Conservation (phyloP, 352 stramenopile species). For the Globisporangium emineosum region DNA sequence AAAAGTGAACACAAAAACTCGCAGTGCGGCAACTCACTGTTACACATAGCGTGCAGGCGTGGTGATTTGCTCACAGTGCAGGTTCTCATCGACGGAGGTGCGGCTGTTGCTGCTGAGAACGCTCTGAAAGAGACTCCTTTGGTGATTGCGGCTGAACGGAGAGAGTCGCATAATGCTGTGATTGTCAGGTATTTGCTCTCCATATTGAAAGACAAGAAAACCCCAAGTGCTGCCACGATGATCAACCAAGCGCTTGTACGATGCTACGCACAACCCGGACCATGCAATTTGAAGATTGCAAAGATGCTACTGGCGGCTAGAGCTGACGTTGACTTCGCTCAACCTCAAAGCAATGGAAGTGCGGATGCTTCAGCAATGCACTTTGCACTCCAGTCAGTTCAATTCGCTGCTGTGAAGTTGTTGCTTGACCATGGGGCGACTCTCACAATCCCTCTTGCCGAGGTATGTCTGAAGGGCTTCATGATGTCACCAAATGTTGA, state of each 20-base stretch:
- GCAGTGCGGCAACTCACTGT: slow-evolving; percentile 24
- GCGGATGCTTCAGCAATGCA: slow-evolving; percentile 27
- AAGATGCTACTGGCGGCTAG: slow-evolving; percentile 37
- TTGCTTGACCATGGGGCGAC: slow-evolving; percentile 38
- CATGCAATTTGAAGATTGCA: slow-evolving; percentile 41
- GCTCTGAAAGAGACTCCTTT: slow-evolving; percentile 27
- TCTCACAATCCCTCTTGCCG: slow-evolving; percentile 24
- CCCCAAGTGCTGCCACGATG: slow-evolving; percentile 5
- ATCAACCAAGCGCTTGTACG: slow-evolving; percentile 33
- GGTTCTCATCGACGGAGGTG: slow-evolving; percentile 36
- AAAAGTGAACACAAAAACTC: slow-evolving; percentile 20
- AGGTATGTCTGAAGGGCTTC: slow-evolving; percentile 37
- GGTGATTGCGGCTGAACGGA: slow-evolving; percentile 33
- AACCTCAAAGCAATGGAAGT: background rate
- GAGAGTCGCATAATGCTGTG: slow-evolving; percentile 31
- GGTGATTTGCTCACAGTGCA: slow-evolving; percentile 37
- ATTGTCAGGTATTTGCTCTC: slow-evolving; percentile 35
- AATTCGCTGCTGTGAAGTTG: slow-evolving; percentile 37
- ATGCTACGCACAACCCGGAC: slow-evolving; percentile 33
- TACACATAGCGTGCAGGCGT: slow-evolving; percentile 38
- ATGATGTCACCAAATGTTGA: slow-evolving; percentile 6
- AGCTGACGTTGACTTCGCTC: slow-evolving; percentile 26
- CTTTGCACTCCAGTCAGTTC: slow-evolving; percentile 29
- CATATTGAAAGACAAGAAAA: slow-evolving; percentile 6
- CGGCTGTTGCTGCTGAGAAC: slow-evolving; percentile 30